A percentile compares a stretch with the other conserved stretches of the same genome.
phyloP scores from a whole-genome alignment of 2,329 filamentous ascomycete genomes.

The Chrysoporthe austroafricana region DNA sequence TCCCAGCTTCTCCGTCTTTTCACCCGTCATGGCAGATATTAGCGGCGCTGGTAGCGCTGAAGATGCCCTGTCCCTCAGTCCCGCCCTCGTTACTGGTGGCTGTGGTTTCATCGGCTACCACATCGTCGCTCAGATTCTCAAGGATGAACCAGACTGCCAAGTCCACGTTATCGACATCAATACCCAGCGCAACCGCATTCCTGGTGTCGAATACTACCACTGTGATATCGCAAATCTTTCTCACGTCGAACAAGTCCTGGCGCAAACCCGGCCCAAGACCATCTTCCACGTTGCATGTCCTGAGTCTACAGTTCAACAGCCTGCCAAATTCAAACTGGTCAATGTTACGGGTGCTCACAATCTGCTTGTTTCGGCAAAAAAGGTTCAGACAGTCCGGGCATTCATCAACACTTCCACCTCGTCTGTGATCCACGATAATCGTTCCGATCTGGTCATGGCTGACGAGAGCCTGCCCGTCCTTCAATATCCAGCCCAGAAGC shows the following conservation, averaged over 20 bases:
- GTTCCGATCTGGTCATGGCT: constrained; percentile 24
- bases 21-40: not conserved
- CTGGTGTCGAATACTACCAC: constrained; percentile 26
- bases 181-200: constrained; percentile 18
- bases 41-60: not conserved
- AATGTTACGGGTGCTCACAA: constrained; percentile 31
- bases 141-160: constrained; percentile 17
- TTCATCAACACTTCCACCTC: constrained; percentile 32
- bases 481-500: constrained; percentile 31
- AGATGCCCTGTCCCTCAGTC: constrained; percentile 19
- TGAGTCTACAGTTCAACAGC: constrained; percentile 26
- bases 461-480: constrained; percentile 31
- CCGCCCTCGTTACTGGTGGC: constrained; percentile 28
- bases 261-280: constrained; percentile 24
- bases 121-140: constrained; percentile 26
- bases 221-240: constrained; percentile 23
- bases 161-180: constrained; percentile 29
- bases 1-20: not conserved
- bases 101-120: constrained; percentile 32
- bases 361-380: constrained; percentile 26
- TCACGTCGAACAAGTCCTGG: constrained; percentile 16
- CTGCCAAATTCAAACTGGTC: constrained; percentile 28
- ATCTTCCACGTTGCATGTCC: constrained; percentile 31
- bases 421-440: constrained; percentile 32
- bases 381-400: constrained; percentile 28